Base-by-base conservation (phyloP, 805 yeast genomes). In the Yamadazyma kitorensis region DNA sequence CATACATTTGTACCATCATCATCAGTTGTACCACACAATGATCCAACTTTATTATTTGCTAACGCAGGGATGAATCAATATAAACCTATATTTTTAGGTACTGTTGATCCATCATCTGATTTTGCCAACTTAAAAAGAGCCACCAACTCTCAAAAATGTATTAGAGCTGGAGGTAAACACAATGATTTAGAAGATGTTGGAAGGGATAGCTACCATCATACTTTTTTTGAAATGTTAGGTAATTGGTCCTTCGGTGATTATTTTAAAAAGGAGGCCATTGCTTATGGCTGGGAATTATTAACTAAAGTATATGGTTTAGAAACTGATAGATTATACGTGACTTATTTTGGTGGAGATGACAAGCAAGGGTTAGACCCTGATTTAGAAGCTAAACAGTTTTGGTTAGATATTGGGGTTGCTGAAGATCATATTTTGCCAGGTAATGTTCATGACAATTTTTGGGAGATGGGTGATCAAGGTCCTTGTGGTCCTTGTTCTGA, bases 381-480 rank as follows among this genome's bases (percentile, higher is more conserved):
- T 72, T 69, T 85, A 41, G 98, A 93, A 65, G 96, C 98, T 35
- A 85, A 85, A 59, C 68, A 83, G 51, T 67, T 77, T 43, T 93
- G 99, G 99, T 67, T 70, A 44, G 77, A 72, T 24, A 84, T 83
- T 26, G 99, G 99, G 50, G 94, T 91, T 36, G 74, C 81, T 21
- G 96, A 86, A 48, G 89, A 82, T 57, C 98, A 88, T 58, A 91
- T 93, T 49, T 70, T 93, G 47, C 95, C 96, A 14, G 99, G 99
- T 38, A 69, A 80, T 48, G 85, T 81, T 34, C 70, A 80, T 55
- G 99, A 93, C 61, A 93, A 93, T 68, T 93, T 93, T 65, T 93
- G 99, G 99, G 99, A 93, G 71, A 93, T 93, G 99, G 99, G 99
- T 52, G 99, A 94, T 57, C 98, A 91, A 70, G 99, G 99, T 48